phyloP scores from a whole-genome alignment of 345 rosid species.

The Aurinia saxatilis region DNA sequence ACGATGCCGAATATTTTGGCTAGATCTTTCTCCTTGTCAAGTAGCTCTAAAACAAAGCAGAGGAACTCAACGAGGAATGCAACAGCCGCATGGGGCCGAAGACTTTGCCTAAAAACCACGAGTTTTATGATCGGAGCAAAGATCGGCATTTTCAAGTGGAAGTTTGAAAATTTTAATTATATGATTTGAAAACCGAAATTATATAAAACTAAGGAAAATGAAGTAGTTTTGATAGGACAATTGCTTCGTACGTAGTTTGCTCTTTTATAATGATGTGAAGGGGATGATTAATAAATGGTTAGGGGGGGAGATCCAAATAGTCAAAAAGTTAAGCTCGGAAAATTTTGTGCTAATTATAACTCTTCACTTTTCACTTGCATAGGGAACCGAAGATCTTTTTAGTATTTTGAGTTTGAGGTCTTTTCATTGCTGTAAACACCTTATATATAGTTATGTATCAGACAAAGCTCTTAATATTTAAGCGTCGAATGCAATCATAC shows the following conservation, averaged over 20 bases:
- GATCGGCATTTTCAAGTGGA: slow-evolving; percentile 10
- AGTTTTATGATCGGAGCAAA: slow-evolving; percentile 20
- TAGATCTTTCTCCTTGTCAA: slow-evolving; percentile 20
- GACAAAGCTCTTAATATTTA: background rate
- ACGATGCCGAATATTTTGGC: slow-evolving; percentile 22
- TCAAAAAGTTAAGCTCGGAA: slow-evolving; percentile 19
- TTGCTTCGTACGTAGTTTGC: background rate
- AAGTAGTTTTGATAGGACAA: background rate
- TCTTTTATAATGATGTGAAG: slow-evolving; percentile 5
- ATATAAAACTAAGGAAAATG: background rate
- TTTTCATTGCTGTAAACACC: background rate
- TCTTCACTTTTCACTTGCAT: slow-evolving; percentile 16
- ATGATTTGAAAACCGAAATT: background rate
- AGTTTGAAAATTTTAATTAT: background rate
- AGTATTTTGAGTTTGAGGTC: background rate
- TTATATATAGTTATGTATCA: too few relatives aligned
- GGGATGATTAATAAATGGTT: slow-evolving; percentile 11
- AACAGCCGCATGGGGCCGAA: slow-evolving; percentile 27
- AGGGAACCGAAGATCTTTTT: slow-evolving; percentile 1
- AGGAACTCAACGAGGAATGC: slow-evolving; percentile 30
- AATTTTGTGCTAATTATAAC: slow-evolving; percentile 8
- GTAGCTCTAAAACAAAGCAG: slow-evolving; percentile 25
- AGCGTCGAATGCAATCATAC: slow-evolving; percentile 3
- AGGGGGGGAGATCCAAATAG: background rate
- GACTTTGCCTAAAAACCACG: slow-evolving; percentile 23